Evolutionary conservation across 768 basidiomycete genomes (phyloP), one percentile per base, ranked within the genome.

Genomic region (Hypholoma sublateritium): DNA sequence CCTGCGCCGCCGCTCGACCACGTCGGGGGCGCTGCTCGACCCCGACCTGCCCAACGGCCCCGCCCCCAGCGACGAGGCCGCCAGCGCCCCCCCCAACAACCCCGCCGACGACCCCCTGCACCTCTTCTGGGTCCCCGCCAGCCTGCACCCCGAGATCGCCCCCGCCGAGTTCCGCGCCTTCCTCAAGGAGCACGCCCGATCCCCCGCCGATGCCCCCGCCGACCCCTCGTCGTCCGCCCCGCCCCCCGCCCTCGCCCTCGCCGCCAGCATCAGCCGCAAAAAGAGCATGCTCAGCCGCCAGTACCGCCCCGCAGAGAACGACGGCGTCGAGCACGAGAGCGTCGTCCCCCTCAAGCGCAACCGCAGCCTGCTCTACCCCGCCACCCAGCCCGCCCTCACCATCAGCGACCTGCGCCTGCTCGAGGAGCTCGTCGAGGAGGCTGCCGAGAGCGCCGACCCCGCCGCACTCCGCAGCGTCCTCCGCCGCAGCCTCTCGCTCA

Each of bases 61-160:
- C 32, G 62, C 67, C 4, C 59, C 60, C 43, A 45, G 62, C 47
- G 62, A 65, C 35, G 56, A 57, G 53, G 55, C 59, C 56, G 61
- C 65, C 17, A 59, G 65, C 48, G 71, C 72, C 42, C 71, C 62
- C 37, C 63, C 74, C 55, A 76, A 75, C 61, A 74, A 70, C 46
- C 74, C 72, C 67, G 70, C 80, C 37, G 87, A 91, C 64, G 92
- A 96, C 74, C 88, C 91, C 2, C 87, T 88, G 65, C 90, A 93
- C 72, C 84, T 98, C 61, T 98, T 98, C 80, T 99, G 97, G 97
- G 94, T 99, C 25, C 97, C 97, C 52, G 97, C 97, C 14, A 85
- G 89, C 56, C 79, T 98, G 35, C 97, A 98, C 70, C 97, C 97
- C 28, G 97, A 99, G 77, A 91, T 99, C 67, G 96, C 95, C 0